Percentiles rank a stretch among this genome's conserved stretches.
Conservation (phyloP, 441 rosid genomes). For the Croton setiger region DNA sequence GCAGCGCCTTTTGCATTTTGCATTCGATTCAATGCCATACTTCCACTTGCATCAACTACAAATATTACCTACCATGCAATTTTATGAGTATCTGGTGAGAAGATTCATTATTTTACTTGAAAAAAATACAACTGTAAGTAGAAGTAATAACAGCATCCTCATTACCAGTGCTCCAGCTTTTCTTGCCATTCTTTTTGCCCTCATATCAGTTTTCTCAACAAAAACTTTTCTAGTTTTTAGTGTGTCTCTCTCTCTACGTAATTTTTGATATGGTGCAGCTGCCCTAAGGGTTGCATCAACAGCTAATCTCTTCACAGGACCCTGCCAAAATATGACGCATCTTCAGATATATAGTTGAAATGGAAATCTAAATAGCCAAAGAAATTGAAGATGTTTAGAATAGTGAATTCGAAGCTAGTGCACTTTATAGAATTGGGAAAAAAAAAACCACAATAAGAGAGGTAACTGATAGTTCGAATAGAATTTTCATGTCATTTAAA, state of each 20-base stretch:
- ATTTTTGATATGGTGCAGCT: constrained; percentile 96
- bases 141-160: constrained; percentile 20
- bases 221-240: constrained; percentile 76
- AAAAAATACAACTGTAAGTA: neutral
- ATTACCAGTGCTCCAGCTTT: constrained; percentile 99
- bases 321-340: constrained; percentile 41
- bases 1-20: constrained; percentile 99
- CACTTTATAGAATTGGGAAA: neutral
- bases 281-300: constrained; percentile 99
- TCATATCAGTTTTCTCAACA: constrained; percentile 96
- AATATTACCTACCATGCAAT: constrained; percentile 72
- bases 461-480: neutral
- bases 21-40: constrained; percentile 99
- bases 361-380: neutral
- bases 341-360: constrained; percentile 19
- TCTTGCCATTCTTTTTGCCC: constrained; percentile 99
- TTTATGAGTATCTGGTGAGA: constrained; percentile 14
- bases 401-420: neutral
- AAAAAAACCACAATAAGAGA: neutral
- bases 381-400: neutral
- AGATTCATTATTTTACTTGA: neutral
- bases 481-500: constrained; percentile 8
- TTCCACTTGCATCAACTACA: constrained; percentile 99
- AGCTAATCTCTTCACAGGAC: constrained; percentile 93
- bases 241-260: constrained; percentile 78